Evolutionary conservation across 164 flowering plant genomes (phyloP), one percentile per base, ranked within the genome.

Genomic region (Dillenia suffruticosa): DNA sequence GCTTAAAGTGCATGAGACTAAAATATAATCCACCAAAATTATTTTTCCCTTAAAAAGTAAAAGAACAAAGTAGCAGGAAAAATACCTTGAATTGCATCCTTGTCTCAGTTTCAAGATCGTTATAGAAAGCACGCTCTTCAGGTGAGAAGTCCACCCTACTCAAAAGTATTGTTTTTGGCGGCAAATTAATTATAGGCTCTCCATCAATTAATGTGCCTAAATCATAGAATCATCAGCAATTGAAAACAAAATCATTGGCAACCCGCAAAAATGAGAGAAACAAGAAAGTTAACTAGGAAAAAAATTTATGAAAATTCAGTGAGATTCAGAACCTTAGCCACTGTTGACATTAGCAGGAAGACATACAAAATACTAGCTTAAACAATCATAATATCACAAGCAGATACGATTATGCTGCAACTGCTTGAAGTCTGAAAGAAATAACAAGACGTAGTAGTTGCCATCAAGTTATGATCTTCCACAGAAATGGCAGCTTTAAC

Each of bases 71-170:
- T 32, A 60, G 17, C 12, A 46, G 9, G 15, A 49, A 63, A 57
- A 9, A 12, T 59, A 90, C 99, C 97, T 95, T 95, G 67, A 95
- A 95, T 65, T 83, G 88, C 56, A 79, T 68, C 45, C 90, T 89
- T 40, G 97, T 86, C 48, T 89, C 96, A 46, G 92, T 79, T 77
- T 92, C 99, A 10, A 95, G 82, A 70, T 74, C 74, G 44, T 79
- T 66, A 72, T 95, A 95, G 74, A 92, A 95, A 43, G 69, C 71
- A 11, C 97, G 81, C 75, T 95, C 97, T 70, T 88, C 94, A 9
- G 46, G 6, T 57, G 97, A 81, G 76, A 92, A 92, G 46, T 86
- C 89, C 62, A 90, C 94, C 74, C 74, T 85, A 46, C 47, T 69
- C 80, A 92, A 71, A 54, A 44, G 10, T 63, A 88, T 59, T 49